Evolutionary conservation across 805 yeast genomes (phyloP).

Genomic region (Saccharomycopsis malanga): DNA sequence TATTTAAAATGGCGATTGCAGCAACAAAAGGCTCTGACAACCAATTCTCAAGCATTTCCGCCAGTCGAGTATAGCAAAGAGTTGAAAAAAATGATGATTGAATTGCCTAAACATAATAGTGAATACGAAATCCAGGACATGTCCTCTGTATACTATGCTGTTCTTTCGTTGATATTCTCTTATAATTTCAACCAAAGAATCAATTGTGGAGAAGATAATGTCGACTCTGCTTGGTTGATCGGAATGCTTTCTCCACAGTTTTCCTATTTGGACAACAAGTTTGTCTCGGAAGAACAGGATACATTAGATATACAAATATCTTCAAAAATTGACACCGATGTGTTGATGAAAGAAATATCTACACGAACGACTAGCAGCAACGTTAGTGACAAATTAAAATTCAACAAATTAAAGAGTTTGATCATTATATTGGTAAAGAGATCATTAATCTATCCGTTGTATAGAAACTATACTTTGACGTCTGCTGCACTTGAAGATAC

Average conservation of each 20-base stretch:
- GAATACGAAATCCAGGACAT: slow-evolving; percentile 49
- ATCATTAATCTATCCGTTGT: slow-evolving; percentile 72
- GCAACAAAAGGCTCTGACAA: background rate
- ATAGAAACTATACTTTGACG: slow-evolving; percentile 58
- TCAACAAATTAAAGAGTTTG: slow-evolving; percentile 37
- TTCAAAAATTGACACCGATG: slow-evolving; percentile 20
- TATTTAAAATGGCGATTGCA: slow-evolving; percentile 1
- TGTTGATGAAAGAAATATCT: slow-evolving; percentile 20
- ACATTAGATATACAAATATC: background rate
- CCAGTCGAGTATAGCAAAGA: slow-evolving; percentile 45
- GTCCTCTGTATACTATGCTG: slow-evolving; percentile 51
- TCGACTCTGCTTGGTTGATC: slow-evolving; percentile 91
- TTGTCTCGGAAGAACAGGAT: slow-evolving; percentile 24
- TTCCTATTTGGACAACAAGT: slow-evolving; percentile 57
- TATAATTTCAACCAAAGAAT: slow-evolving; percentile 71
- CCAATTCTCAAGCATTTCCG: slow-evolving; percentile 26
- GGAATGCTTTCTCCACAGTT: slow-evolving; percentile 83
- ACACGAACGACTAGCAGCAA: slow-evolving; percentile 25
- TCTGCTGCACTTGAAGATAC: slow-evolving; percentile 70
- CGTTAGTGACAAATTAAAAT: background rate
- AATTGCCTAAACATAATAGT: slow-evolving; percentile 50
- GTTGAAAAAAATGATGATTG: slow-evolving; percentile 61
- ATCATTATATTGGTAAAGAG: slow-evolving; percentile 62
- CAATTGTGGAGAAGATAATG: slow-evolving; percentile 56
- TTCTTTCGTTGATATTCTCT: slow-evolving; percentile 64